Conservation (phyloP, 164 flowering plant genomes). For the Stephania japonica region DNA sequence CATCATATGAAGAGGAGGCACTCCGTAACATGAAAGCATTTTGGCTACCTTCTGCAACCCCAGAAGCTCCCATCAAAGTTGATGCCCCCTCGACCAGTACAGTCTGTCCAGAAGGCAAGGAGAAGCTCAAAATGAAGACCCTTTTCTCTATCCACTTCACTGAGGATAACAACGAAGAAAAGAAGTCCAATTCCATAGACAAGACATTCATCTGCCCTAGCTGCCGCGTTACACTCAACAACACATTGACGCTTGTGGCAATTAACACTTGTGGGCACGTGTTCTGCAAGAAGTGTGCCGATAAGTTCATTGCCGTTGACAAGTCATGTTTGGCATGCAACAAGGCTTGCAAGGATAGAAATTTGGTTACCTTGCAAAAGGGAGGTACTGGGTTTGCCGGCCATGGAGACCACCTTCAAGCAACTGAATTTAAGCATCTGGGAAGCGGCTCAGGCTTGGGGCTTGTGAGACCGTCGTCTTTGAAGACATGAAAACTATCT, state of each 20-base stretch:
- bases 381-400: conserved; percentile 94
- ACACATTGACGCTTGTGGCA: conserved; percentile 64
- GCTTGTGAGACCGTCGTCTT: conserved; percentile 66
- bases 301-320: conserved; percentile 68
- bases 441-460: conserved; percentile 93
- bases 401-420: conserved; percentile 76
- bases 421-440: conserved; percentile 82
- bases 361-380: conserved; percentile 58
- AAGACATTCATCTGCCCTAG: conserved; percentile 70
- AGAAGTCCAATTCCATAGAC: conserved; percentile 35
- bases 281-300: conserved; percentile 87
- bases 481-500: conserved; percentile 48
- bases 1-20: conserved; percentile 93
- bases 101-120: conserved; percentile 84
- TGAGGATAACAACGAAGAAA: conserved; percentile 47
- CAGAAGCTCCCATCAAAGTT: conserved; percentile 75
- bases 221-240: conserved; percentile 84
- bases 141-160: conserved; percentile 72
- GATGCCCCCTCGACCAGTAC: conserved; percentile 68
- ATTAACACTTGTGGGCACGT: conserved; percentile 87
- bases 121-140: conserved; percentile 76
- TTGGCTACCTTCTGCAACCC: conserved; percentile 99
- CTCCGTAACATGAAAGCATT: conserved; percentile 94
- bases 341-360: conserved; percentile 67
- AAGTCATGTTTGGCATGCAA: conserved; percentile 77